phyloP scores from a whole-genome alignment of 352 stramenopile genomes.

The Pythium utonaiense region DNA sequence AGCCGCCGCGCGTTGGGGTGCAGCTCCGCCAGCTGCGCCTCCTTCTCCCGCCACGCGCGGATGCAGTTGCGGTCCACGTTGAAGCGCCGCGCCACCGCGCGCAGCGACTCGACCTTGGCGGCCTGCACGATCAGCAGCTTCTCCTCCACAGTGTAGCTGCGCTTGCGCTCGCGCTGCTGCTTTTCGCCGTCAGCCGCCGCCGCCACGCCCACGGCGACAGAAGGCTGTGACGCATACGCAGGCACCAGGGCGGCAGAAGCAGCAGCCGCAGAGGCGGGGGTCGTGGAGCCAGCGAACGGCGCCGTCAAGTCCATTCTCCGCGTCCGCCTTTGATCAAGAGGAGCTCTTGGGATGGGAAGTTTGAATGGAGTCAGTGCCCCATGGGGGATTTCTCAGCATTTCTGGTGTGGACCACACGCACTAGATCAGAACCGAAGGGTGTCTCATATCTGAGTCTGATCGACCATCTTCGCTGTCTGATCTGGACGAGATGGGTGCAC shows the following conservation, averaged over 20 bases:
- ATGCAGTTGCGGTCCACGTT: constrained; percentile 76
- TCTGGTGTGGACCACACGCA: constrained; percentile 13
- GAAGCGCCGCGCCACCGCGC: constrained; percentile 52
- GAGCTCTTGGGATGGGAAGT: not conserved
- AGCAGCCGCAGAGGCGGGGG: not conserved
- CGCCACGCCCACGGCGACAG: constrained; percentile 1
- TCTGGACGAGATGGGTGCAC: not conserved
- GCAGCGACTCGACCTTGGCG: constrained; percentile 48
- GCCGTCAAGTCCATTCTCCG: not conserved
- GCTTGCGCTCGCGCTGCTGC: constrained; percentile 47
- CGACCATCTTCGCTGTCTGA: not conserved
- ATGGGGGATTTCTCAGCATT: constrained; percentile 13
- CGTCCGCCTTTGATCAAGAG: not conserved
- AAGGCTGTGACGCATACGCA: not conserved
- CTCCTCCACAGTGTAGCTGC: constrained; percentile 73
- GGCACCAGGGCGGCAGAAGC: not conserved
- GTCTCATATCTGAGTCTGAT: constrained; percentile 3
- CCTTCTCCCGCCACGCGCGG: constrained; percentile 60
- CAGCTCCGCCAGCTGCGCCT: constrained; percentile 49
- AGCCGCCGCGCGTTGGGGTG: constrained; percentile 53
- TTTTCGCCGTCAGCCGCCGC: constrained; percentile 6
- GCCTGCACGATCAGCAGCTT: constrained; percentile 64
- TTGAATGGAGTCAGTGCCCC: constrained; percentile 21
- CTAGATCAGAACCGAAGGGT: constrained; percentile 8
- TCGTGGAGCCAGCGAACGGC: not conserved